Evolutionary conservation across 805 yeast species (phyloP).

Genomic region (Candida jianshihensis): DNA sequence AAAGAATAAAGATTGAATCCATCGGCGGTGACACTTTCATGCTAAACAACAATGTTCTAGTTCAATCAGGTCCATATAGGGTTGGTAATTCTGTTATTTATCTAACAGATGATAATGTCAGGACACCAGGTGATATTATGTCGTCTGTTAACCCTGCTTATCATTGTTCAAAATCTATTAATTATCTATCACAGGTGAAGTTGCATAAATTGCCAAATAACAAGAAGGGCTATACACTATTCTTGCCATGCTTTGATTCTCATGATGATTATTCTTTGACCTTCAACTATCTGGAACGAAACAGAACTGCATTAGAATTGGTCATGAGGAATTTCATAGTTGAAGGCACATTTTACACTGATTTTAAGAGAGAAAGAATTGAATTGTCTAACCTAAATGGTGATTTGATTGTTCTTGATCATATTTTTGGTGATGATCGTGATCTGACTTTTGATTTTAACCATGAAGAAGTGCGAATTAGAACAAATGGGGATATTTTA

Average conservation of each 20-base stretch:
- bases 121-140: conserved; percentile 58
- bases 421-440: conserved; percentile 11
- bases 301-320: conserved; percentile 42
- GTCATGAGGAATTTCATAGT: conserved; percentile 55
- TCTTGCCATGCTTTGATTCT: conserved; percentile 70
- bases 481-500: conserved; percentile 52
- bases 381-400: conserved; percentile 26
- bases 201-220: conserved; percentile 48
- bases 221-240: conserved; percentile 59
- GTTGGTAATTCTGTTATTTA: conserved; percentile 67
- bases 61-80: conserved; percentile 35
- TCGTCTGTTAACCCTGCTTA: conserved; percentile 57
- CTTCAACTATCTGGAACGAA: conserved; percentile 47
- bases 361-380: conserved; percentile 32
- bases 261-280: conserved; percentile 64
- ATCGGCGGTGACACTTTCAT: conserved; percentile 24
- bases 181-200: conserved; percentile 44
- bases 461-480: conserved; percentile 17
- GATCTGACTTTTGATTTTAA: conserved; percentile 15
- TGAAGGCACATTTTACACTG: conserved; percentile 61
- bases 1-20: conserved; percentile 42
- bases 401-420: conserved; percentile 16
- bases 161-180: conserved; percentile 59
- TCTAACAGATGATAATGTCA: conserved; percentile 50
- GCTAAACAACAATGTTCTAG: conserved; percentile 51